Percentiles rank a stretch among this genome's conserved stretches.
These are phyloP conservation scores for Haplosporangium sp. DNA, from an alignment of 371 early-diverging fungal genomes.

Conservation along the genomic window DNA sequence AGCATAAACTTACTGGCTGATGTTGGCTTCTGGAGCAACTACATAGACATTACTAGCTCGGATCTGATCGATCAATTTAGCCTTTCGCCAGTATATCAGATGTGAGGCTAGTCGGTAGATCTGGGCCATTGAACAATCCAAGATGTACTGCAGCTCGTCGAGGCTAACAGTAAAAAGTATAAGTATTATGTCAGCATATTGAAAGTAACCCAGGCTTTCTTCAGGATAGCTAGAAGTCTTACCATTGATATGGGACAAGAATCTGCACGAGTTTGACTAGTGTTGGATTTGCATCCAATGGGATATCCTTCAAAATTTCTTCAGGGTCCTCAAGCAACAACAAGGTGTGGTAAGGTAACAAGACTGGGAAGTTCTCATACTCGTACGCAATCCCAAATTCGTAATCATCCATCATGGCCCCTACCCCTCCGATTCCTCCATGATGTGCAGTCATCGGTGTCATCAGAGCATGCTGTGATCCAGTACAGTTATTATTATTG, in stretches of 20 bases:
- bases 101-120: constrained; percentile 91
- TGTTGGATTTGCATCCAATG: constrained; percentile 87
- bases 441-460: constrained; percentile 33
- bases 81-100: constrained; percentile 92
- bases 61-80: constrained; percentile 88
- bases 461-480: constrained; percentile 38
- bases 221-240: constrained; percentile 4
- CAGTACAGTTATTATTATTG: constrained; percentile 8
- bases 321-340: constrained; percentile 87
- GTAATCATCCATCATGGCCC: constrained; percentile 56
- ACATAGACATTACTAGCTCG: constrained; percentile 84
- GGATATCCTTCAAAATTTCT: constrained; percentile 81
- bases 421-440: constrained; percentile 38
- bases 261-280: constrained; percentile 87
- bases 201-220: too few species aligned
- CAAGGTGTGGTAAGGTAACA: constrained; percentile 90
- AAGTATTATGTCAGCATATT: too few species aligned
- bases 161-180: constrained; percentile 60
- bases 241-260: constrained; percentile 89
- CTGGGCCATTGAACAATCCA: constrained; percentile 92
- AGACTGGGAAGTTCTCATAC: constrained; percentile 74
- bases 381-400: constrained; percentile 67
- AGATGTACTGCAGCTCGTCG: constrained; percentile 80
- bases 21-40: constrained; percentile 73
- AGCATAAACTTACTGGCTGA: constrained; percentile 64